These are phyloP conservation scores for Pouteria glomerata DNA, from an alignment of 148 eudicot genomes.

Conservation along the genomic window DNA sequence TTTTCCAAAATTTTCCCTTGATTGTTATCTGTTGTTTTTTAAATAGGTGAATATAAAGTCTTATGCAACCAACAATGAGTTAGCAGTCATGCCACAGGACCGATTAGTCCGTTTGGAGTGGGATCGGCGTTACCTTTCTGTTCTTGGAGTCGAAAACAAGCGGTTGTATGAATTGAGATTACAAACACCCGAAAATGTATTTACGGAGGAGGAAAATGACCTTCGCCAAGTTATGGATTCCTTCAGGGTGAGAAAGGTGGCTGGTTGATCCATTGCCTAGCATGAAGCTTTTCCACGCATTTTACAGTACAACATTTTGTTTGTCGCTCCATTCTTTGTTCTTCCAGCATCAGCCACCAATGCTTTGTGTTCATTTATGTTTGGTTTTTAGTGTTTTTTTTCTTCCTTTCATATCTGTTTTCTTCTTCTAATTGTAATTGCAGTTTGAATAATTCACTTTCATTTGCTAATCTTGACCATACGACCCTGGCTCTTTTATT, in stretches of 20 bases:
- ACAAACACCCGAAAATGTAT: constrained; percentile 81
- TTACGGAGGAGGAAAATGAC: constrained; percentile 68
- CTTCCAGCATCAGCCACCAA: neutral
- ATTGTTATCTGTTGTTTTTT: constrained; percentile 5
- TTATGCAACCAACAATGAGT: constrained; percentile 88
- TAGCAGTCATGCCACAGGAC: constrained; percentile 92
- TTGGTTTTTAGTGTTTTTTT: too few relatives aligned
- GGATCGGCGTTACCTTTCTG: constrained; percentile 84
- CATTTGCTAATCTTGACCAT: too few relatives aligned
- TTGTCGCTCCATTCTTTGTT: neutral
- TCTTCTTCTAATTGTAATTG: too few relatives aligned
- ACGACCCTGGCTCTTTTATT: too few relatives aligned
- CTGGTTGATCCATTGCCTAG: constrained; percentile 25
- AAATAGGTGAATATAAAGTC: constrained; percentile 88
- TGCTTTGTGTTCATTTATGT: too few relatives aligned
- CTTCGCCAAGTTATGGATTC: constrained; percentile 81
- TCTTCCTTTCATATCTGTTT: too few relatives aligned
- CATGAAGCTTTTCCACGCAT: neutral
- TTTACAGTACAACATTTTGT: neutral
- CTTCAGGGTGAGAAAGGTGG: constrained; percentile 76
- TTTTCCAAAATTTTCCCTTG: neutral
- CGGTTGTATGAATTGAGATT: constrained; percentile 69
- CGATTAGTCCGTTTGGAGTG: constrained; percentile 81
- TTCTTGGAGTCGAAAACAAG: constrained; percentile 96
- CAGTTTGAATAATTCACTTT: too few relatives aligned